Conservation (phyloP, 257 asterid species). For the Solanum chilense region DNA sequence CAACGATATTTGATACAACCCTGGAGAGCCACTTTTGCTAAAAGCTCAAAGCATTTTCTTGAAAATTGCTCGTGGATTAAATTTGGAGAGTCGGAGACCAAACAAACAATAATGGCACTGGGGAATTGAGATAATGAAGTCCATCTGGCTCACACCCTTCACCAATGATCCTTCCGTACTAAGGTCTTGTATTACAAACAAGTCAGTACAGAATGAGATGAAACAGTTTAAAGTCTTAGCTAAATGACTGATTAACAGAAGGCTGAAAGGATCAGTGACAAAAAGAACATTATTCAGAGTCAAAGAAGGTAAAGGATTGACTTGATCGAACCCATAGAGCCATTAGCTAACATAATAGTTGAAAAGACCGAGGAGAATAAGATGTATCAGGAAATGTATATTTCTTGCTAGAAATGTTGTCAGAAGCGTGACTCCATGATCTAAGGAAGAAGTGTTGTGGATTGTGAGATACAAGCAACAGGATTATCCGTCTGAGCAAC, state of each 20-base stretch:
- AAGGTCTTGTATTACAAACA: neutral
- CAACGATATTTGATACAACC: neutral
- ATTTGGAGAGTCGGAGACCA: neutral
- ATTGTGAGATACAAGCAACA: neutral
- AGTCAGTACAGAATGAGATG: neutral
- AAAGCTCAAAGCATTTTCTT: neutral
- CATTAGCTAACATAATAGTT: neutral
- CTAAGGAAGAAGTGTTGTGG: neutral
- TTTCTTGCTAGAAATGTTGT: neutral
- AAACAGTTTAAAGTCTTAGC: neutral
- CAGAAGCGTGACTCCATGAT: neutral
- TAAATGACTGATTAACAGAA: neutral
- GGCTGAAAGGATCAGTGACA: neutral
- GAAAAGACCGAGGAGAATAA: neutral
- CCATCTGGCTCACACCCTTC: neutral
- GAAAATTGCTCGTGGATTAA: neutral
- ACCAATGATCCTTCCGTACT: neutral
- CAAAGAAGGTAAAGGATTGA: neutral
- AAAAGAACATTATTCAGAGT: neutral
- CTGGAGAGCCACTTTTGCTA: neutral
- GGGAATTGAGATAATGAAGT: neutral
- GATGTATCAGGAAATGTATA: neutral
- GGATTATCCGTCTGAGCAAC: neutral
- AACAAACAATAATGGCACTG: neutral
- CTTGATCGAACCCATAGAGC: neutral